Percentiles rank a stretch among this genome's conserved stretches.
phyloP scores from a whole-genome alignment of 2,329 filamentous ascomycete genomes.

The Periconia sp. region DNA sequence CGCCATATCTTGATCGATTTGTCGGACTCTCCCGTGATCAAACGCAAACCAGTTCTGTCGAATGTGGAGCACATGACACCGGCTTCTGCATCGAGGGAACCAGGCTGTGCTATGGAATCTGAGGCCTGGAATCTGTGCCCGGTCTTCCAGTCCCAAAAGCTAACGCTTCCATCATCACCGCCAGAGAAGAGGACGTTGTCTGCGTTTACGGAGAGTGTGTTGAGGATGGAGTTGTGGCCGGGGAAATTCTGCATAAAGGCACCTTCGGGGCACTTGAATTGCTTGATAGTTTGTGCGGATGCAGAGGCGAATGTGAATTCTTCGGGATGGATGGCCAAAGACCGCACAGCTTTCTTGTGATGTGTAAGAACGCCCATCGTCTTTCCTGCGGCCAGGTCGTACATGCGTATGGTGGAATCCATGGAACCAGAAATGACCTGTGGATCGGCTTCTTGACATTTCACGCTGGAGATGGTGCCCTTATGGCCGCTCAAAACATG shows the following conservation, averaged over 20 bases:
- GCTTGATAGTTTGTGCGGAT: conserved; percentile 93
- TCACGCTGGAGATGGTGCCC: conserved; percentile 84
- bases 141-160: conserved; percentile 99
- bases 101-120: conserved; percentile 92
- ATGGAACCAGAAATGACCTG: conserved; percentile 94
- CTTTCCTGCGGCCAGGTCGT: conserved; percentile 96
- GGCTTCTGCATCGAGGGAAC: conserved; percentile 89
- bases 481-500: conserved; percentile 93
- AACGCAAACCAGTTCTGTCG: conserved; percentile 82
- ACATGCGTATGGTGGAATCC: conserved; percentile 69
- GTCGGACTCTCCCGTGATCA: conserved; percentile 95
- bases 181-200: conserved; percentile 96
- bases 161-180: conserved; percentile 93
- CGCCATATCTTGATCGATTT: conserved; percentile 97
- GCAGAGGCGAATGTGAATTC: conserved; percentile 97
- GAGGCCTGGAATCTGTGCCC: conserved; percentile 89
- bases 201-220: conserved; percentile 89
- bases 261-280: conserved; percentile 98
- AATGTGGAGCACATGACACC: conserved; percentile 95
- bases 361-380: conserved; percentile 95
- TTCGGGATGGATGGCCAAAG: conserved; percentile 80
- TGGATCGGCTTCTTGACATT: conserved; percentile 94
- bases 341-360: conserved; percentile 96
- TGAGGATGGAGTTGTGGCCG: conserved; percentile 95
- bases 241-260: conserved; percentile 99